A percentile compares a stretch with the other conserved stretches of the same genome.
Evolutionary conservation across 306 rosid species (phyloP).

Genomic region (Ceratonia siliqua): DNA sequence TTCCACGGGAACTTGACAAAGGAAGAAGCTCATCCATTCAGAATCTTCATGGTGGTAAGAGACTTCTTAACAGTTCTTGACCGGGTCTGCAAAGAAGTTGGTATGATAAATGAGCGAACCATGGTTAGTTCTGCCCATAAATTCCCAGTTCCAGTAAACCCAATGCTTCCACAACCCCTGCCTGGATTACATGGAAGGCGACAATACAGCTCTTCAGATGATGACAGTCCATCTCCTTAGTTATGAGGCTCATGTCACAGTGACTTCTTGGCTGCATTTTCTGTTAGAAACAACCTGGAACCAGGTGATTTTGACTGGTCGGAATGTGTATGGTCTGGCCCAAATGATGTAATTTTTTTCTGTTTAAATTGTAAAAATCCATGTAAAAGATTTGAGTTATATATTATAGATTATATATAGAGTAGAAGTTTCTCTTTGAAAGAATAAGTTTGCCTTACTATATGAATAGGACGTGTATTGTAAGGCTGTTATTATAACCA

Average conservation of each 20-base stretch:
- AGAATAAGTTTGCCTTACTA: constrained; percentile 15
- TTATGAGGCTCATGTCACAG: constrained; percentile 19
- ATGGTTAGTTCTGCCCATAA: constrained; percentile 71
- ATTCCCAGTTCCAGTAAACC: constrained; percentile 93
- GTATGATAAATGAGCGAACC: constrained; percentile 77
- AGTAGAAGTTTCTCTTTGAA: constrained; percentile 35
- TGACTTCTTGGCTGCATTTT: constrained; percentile 38
- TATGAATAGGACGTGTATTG: constrained; percentile 33
- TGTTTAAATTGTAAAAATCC: constrained; percentile 48
- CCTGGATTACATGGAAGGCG: constrained; percentile 52
- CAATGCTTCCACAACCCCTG: constrained; percentile 69
- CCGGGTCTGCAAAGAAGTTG: constrained; percentile 90
- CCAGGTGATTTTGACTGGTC: constrained; percentile 39
- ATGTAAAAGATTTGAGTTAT: constrained; percentile 54
- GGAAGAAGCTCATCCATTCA: constrained; percentile 98
- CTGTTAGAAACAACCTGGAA: constrained; percentile 37
- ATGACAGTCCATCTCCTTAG: constrained; percentile 55
- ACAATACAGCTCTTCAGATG: constrained; percentile 57
- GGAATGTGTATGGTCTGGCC: constrained; percentile 24
- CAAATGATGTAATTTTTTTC: constrained; percentile 29
- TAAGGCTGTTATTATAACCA: constrained; percentile 27
- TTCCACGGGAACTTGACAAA: constrained; percentile 87
- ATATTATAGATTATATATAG: constrained; percentile 56
- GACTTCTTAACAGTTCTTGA: constrained; percentile 77
- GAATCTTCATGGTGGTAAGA: constrained; percentile 88